Evolutionary conservation across 345 rosid species (phyloP), one percentile per base, ranked within the genome.

Genomic region (Passiflora organensis): DNA sequence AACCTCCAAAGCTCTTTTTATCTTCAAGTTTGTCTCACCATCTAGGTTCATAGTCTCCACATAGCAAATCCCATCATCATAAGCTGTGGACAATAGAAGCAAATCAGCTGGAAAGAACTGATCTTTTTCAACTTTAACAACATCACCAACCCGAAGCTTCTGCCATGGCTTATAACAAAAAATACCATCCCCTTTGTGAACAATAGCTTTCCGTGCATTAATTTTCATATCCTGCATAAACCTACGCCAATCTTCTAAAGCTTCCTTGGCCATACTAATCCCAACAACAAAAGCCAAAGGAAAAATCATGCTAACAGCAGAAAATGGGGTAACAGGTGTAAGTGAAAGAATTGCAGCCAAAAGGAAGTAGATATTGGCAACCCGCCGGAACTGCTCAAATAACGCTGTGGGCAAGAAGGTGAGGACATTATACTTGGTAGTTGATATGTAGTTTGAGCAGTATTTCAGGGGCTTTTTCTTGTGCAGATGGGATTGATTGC

Each of bases 41-140:
- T 93, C 99, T 43, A 93, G 77, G 67, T 93, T 93, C 99, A 93
- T 93, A 25, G 99, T 93, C 84, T 93, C 99, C 36, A 93, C 99
- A 55, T 93, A 93, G 65, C 96, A 89, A 62, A 93, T 83, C 65
- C 96, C 99, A 56, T 93, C 99, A 50, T 86, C 99, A 32, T 89
- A 93, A 74, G 85, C 80, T 0, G 96, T 81, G 8, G 99, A 84
- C 82, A 93, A 64, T 24, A 93, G 78, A 49, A 89, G 83, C 65
- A 93, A 69, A 77, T 93, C 99, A 24, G 97, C 91, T 0, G 99
- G 97, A 51, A 93, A 93, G 64, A 89, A 93, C 68, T 84, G 84
- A 70, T 93, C 95, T 55, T 93, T 93, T 69, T 93, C 84, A 60
- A 89, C 91, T 74, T 75, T 89, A 23, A 93, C 78, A 46, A 93